Evolutionary conservation across 805 yeast genomes (phyloP), one percentile per base, ranked within the genome.

Genomic region (Barnettozyma wickerhamii): DNA sequence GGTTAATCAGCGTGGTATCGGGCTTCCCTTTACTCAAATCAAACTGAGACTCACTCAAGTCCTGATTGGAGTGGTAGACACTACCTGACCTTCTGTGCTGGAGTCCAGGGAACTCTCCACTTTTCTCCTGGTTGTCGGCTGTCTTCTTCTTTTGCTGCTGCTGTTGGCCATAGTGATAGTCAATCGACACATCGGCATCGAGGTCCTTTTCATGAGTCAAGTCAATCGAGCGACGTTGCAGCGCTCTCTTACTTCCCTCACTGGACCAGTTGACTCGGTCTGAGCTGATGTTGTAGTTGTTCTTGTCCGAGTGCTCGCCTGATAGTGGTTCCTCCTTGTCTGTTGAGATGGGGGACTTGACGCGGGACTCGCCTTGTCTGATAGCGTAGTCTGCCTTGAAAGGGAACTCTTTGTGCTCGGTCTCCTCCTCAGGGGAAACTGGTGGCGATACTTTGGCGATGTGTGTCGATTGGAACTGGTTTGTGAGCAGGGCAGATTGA

Each of bases 151-250:
- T n/a, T n/a, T n/a, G n/a, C n/a, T n/a, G n/a, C n/a, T n/a, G n/a
- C n/a, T n/a, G n/a, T n/a, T n/a, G 21, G 2, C 9, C 27, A 6
- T 10, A 19, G 6, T 31, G 27, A 20, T 41, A 41, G 21, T 41
- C 41, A 9, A 36, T 30, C n/a, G 38, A 38, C 6, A 29, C 3
- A 7, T 40, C 43, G 15, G 29, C n/a, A n/a, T 42, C 44, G n/a
- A 15, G 33, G 10, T 37, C 41, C 12, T 12, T 20, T 10, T 38
- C 38, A 15, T 42, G 19, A 4, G 42, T 19, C 6, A 42, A 30
- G n/a, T 37, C 46, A 10, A 42, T 37, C 10, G 46, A 42, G 3
- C 21, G 40, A n/a, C 40, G 34, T 26, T 45, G 49, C n/a, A 43
- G 41, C 7, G 41, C 19, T 34, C 46, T 38, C 19, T 45, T 45